Evolutionary conservation across 2,329 filamentous ascomycete species (phyloP).

Genomic region (Atkinsonella hypoxylon): DNA sequence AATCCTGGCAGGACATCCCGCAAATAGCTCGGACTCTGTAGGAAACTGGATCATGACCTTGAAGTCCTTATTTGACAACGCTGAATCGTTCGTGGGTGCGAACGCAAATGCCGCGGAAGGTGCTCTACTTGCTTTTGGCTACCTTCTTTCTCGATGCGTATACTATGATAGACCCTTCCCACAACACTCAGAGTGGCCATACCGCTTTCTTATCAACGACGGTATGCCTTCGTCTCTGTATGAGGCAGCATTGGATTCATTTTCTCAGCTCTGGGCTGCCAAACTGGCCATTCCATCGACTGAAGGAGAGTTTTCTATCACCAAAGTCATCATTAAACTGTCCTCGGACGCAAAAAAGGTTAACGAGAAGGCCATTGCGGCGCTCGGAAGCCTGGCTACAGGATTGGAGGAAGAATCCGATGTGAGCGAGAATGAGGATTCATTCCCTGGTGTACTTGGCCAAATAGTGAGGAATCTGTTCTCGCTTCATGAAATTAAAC

Average conservation of each 20-base stretch:
- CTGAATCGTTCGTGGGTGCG: conserved; percentile 29
- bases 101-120: conserved; percentile 36
- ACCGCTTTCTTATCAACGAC: conserved; percentile 20
- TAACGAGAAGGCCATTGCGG: conserved; percentile 69
- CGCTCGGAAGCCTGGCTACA: conserved; percentile 65
- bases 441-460: conserved; percentile 28
- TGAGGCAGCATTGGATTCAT: conserved; percentile 32
- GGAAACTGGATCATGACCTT: conserved; percentile 20
- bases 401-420: conserved; percentile 30
- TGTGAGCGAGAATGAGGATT: background rate
- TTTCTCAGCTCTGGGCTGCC: conserved; percentile 35
- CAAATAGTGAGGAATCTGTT: conserved; percentile 58
- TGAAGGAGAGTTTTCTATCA: conserved; percentile 19
- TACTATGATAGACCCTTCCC: conserved; percentile 28
- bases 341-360: conserved; percentile 62
- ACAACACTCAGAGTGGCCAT: conserved; percentile 17
- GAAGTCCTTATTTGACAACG: conserved; percentile 30
- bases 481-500: conserved; percentile 69
- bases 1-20: conserved; percentile 59
- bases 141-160: conserved; percentile 30
- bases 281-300: conserved; percentile 24
- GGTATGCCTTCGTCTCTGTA: conserved; percentile 23
- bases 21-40: conserved; percentile 23
- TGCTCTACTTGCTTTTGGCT: conserved; percentile 30
- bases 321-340: conserved; percentile 48